phyloP scores from a whole-genome alignment of 768 basidiomycete species.

The Calvatia gigantea region DNA sequence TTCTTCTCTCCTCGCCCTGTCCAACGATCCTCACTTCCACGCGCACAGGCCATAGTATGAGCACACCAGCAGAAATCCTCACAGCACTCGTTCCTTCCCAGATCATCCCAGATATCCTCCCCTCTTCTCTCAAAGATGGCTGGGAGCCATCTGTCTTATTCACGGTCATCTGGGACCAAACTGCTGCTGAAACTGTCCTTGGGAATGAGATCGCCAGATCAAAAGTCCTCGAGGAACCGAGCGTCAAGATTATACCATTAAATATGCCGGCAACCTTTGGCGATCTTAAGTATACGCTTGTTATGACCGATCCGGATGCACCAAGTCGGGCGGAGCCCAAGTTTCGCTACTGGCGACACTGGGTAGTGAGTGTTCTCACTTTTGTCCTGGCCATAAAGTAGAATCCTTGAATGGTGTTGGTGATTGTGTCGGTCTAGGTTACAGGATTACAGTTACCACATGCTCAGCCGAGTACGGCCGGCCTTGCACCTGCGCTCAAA shows the following conservation, averaged over 20 bases:
- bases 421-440: slow-evolving; percentile 22
- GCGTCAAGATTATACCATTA: slow-evolving; percentile 42
- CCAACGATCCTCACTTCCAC: not conserved
- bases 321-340: slow-evolving; percentile 47
- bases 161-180: slow-evolving; percentile 4
- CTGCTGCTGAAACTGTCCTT: slow-evolving; percentile 23
- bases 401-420: not conserved
- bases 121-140: not conserved
- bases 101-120: slow-evolving; percentile 12
- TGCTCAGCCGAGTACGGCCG: slow-evolving; percentile 20
- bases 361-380: slow-evolving; percentile 39
- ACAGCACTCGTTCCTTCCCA: not conserved
- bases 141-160: slow-evolving; percentile 6
- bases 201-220: slow-evolving; percentile 28
- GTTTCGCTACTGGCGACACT: slow-evolving; percentile 52
- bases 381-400: not conserved
- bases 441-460: slow-evolving; percentile 32
- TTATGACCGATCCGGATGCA: slow-evolving; percentile 60
- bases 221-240: slow-evolving; percentile 47
- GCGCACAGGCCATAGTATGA: not conserved
- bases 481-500: slow-evolving; percentile 34
- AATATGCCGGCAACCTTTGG: slow-evolving; percentile 10
- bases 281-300: slow-evolving; percentile 45
- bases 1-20: not conserved
- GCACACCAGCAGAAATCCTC: not conserved